Conservation (phyloP, 2,329 filamentous ascomycete species). For the Fusarium sacchari region DNA sequence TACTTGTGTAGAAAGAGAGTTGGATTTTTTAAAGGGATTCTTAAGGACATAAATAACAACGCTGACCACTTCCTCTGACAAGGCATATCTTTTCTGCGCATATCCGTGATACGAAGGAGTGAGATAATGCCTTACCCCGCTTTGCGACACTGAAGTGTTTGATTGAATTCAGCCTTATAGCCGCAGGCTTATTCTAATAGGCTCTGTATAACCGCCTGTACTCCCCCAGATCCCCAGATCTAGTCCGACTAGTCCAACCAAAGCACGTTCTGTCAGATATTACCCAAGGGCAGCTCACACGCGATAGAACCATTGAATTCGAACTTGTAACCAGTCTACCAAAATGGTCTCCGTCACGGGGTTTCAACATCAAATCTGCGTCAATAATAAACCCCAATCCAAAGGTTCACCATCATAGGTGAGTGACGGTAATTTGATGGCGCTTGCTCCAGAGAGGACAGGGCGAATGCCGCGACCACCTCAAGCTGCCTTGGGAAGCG, state of each 20-base stretch:
- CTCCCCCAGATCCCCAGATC: fast-evolving
- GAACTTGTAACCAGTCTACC: too few relatives aligned
- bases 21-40: fast-evolving
- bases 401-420: neutral
- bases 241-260: fast-evolving
- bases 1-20: neutral
- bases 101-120: neutral
- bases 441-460: neutral
- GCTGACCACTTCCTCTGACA: too few relatives aligned
- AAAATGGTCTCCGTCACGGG: too few relatives aligned
- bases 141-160: neutral
- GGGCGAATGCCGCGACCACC: neutral
- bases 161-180: neutral
- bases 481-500: fast-evolving
- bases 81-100: neutral
- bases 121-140: neutral
- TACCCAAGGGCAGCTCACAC: neutral
- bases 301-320: too few relatives aligned
- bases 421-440: neutral
- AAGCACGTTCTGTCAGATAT: neutral
- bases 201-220: neutral
- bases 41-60: fast-evolving
- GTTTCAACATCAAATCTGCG: too few relatives aligned
- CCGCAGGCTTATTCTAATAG: neutral
- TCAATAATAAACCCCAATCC: neutral